Evolutionary conservation across 306 rosid genomes (phyloP), one percentile per base, ranked within the genome.

Genomic region (Fragaria iinumae): DNA sequence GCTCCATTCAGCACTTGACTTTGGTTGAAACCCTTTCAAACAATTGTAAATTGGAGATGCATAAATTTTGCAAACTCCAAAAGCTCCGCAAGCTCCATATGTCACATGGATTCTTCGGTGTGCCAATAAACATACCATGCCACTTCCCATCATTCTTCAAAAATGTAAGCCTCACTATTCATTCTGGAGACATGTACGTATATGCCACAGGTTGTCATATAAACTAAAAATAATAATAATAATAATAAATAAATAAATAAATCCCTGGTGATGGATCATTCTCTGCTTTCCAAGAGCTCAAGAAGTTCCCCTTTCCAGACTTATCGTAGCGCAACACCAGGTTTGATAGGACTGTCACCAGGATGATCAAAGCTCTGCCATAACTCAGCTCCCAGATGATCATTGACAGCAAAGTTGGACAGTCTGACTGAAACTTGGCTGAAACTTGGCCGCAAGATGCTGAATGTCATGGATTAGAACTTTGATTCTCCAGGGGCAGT

Each of bases 231-330:
- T 25, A 25, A 25, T 25, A 25, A 25, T 25, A 25, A 25, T 25
- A 29, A 29, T 29, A 29, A 29, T 1, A 29, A 29, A 14, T 43
- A 87, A 25, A 25, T 25, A 25, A 0, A 25, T 25, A 68, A 76
- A 69, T 59, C 2, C 91, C 89, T 10, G 34, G 52, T 3, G 91
- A 88, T 69, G 27, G 88, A 73, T 88, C 88, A 69, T 74, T 72
- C 20, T 63, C 59, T 11, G 66, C 80, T 80, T 86, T 88, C 84
- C 85, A 82, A 8, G 91, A 77, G 52, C 84, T 81, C 20, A 82
- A 18, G 66, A 80, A 3, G 3, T 21, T 18, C 21, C 47, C 82
- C 79, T 82, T 52, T 7, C 89, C 85, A 0, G 84, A 81, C 50
- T 52, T 71, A 65, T 86, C 79, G 14, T 81, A 75, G 49, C 83